phyloP scores from a whole-genome alignment of 176 grass and related monocot species.

The Eragrostis nindensis region DNA sequence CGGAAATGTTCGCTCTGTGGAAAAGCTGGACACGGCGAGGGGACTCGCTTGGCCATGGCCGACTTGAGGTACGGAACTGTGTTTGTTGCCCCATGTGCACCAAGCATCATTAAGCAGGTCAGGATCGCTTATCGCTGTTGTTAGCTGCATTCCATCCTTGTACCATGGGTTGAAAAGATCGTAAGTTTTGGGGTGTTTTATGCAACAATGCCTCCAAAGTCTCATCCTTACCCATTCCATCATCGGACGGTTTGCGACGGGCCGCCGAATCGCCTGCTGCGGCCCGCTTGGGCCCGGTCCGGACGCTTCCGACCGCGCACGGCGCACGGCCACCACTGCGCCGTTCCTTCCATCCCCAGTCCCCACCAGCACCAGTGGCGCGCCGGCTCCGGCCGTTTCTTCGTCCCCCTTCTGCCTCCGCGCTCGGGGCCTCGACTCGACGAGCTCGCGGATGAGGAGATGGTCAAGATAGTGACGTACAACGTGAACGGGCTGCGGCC shows the following conservation, averaged over 20 bases:
- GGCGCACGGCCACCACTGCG: constrained; percentile 26
- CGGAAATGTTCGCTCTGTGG: too few species aligned
- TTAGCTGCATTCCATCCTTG: background rate
- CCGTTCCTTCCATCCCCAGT: background rate
- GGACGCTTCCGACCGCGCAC: constrained; percentile 46
- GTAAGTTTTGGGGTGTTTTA: background rate
- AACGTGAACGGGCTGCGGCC: constrained; percentile 96
- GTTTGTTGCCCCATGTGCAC: background rate
- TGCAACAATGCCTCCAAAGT: background rate
- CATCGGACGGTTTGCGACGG: background rate
- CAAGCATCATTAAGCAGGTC: background rate
- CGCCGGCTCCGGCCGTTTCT: background rate
- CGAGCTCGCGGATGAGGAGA: constrained; percentile 14
- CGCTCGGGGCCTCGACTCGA: constrained; percentile 41
- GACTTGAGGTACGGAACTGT: background rate
- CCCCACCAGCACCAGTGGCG: background rate
- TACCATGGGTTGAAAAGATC: background rate
- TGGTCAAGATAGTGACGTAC: constrained; percentile 93
- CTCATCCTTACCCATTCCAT: background rate
- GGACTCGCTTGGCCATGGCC: too few species aligned
- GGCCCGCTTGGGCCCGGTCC: constrained; percentile 39
- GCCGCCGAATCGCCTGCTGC: background rate
- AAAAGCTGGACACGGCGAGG: too few species aligned
- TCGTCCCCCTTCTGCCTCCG: background rate
- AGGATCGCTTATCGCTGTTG: background rate